A percentile compares a stretch with the other conserved stretches of the same genome.
phyloP scores from a whole-genome alignment of 1,284 basidiomycete genomes.

The Ustilago curta region DNA sequence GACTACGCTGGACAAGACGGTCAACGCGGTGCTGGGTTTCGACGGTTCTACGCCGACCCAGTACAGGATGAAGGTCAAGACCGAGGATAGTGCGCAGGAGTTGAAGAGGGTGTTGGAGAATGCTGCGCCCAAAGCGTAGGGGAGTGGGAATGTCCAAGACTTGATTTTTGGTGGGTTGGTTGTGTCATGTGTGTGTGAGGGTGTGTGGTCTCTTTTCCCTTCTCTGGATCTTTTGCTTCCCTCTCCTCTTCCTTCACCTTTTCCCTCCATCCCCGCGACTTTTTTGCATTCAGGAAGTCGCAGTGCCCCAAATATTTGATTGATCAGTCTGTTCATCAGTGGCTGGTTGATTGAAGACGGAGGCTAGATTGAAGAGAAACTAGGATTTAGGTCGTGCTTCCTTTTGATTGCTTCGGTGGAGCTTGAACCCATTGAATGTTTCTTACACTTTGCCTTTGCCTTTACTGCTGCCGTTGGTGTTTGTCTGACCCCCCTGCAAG shows the following conservation, averaged over 20 bases:
- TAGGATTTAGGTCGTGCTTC: conserved; percentile 48
- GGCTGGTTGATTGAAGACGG: conserved; percentile 64
- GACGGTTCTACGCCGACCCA: conserved; percentile 53
- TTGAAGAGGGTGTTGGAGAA: conserved; percentile 52
- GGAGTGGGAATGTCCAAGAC: background rate
- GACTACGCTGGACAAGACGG: conserved; percentile 47
- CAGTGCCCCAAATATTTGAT: conserved; percentile 64
- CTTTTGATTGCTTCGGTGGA: conserved; percentile 24
- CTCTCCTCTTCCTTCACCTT: conserved; percentile 1
- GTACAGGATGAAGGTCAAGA: conserved; percentile 63
- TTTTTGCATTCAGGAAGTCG: background rate
- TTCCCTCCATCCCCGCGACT: background rate
- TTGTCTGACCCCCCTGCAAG: too few species aligned
- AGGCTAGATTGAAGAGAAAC: conserved; percentile 52
- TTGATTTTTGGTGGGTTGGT: conserved; percentile 3
- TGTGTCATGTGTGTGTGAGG: conserved; percentile 8
- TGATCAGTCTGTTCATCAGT: conserved; percentile 46
- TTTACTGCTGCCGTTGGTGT: too few species aligned
- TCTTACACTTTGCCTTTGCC: too few species aligned
- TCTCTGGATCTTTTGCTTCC: background rate
- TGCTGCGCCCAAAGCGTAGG: conserved; percentile 11
- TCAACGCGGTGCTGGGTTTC: conserved; percentile 59
- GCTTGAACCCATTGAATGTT: conserved; percentile 43
- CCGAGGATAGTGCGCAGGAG: conserved; percentile 45
- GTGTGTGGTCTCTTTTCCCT: background rate